phyloP scores from a whole-genome alignment of 2,329 filamentous ascomycete genomes.

The Epichloe baconii region DNA sequence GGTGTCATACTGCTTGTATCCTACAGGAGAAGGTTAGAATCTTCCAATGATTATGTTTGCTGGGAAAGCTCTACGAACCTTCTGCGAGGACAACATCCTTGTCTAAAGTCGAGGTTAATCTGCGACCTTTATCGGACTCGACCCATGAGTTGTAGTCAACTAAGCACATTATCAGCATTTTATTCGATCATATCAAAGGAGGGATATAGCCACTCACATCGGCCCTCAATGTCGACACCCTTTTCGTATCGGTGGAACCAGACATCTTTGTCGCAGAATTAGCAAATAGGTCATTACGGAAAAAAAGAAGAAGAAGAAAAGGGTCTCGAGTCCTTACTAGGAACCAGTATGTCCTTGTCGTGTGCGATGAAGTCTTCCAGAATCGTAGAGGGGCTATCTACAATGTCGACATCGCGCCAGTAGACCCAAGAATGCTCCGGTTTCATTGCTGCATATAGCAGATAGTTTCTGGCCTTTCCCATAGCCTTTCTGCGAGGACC shows the following conservation, averaged over 20 bases:
- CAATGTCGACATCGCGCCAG: slow-evolving; percentile 95
- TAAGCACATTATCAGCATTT: slow-evolving; percentile 22
- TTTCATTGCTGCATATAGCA: slow-evolving; percentile 72
- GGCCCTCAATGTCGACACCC: slow-evolving; percentile 77
- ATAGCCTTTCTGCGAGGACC: slow-evolving; percentile 82
- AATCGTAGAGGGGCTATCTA: slow-evolving; percentile 75
- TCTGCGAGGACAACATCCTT: slow-evolving; percentile 81
- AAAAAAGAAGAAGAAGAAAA: neutral
- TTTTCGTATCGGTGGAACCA: slow-evolving; percentile 91
- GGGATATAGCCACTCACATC: slow-evolving; percentile 50
- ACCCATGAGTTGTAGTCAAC: slow-evolving; percentile 99
- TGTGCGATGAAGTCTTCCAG: slow-evolving; percentile 93
- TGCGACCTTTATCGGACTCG: slow-evolving; percentile 74
- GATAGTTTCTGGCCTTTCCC: slow-evolving; percentile 82
- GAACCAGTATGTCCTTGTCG: slow-evolving; percentile 83
- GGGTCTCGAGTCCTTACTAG: slow-evolving; percentile 51
- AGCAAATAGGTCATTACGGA: slow-evolving; percentile 9
- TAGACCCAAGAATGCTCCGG: slow-evolving; percentile 97
- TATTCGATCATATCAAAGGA: neutral
- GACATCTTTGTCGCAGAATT: slow-evolving; percentile 49
- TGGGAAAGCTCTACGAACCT: slow-evolving; percentile 37
- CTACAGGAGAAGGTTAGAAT: slow-evolving; percentile 28
- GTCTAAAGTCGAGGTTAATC: slow-evolving; percentile 57
- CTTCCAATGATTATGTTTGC: neutral
- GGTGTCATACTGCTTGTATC: slow-evolving; percentile 88